phyloP scores from a whole-genome alignment of 2,329 filamentous ascomycete genomes.

The Colletotrichum sp. region DNA sequence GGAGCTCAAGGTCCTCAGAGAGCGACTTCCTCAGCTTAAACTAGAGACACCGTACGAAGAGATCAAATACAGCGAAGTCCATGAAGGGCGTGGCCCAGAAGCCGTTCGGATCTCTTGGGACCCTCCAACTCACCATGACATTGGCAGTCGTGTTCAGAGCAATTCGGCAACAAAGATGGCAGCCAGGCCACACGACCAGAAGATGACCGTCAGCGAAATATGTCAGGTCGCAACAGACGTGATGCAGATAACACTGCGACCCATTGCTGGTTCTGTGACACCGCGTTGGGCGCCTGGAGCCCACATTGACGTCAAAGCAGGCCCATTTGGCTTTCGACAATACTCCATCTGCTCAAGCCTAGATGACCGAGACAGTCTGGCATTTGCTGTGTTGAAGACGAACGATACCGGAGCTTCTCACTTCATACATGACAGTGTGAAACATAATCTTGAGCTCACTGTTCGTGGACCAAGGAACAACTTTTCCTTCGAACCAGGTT shows the following conservation, averaged over 20 bases:
- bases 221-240: background rate
- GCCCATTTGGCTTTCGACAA: background rate
- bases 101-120: background rate
- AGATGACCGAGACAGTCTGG: background rate
- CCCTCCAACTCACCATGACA: background rate
- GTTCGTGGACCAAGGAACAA: background rate
- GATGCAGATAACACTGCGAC: background rate
- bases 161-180: background rate
- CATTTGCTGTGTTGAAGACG: background rate
- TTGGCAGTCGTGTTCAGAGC: background rate
- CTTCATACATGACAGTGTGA: background rate
- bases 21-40: background rate
- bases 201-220: background rate
- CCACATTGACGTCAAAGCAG: background rate
- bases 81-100: background rate
- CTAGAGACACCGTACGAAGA: background rate
- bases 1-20: background rate
- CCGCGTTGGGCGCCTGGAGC: background rate
- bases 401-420: background rate
- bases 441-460: background rate
- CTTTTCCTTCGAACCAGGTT: background rate
- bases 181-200: background rate
- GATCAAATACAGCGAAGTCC: background rate
- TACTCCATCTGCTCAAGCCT: background rate
- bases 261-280: rapidly evolving